These are phyloP conservation scores for Aristolochia californica DNA, from an alignment of 164 flowering plant species.

Conservation along the genomic window DNA sequence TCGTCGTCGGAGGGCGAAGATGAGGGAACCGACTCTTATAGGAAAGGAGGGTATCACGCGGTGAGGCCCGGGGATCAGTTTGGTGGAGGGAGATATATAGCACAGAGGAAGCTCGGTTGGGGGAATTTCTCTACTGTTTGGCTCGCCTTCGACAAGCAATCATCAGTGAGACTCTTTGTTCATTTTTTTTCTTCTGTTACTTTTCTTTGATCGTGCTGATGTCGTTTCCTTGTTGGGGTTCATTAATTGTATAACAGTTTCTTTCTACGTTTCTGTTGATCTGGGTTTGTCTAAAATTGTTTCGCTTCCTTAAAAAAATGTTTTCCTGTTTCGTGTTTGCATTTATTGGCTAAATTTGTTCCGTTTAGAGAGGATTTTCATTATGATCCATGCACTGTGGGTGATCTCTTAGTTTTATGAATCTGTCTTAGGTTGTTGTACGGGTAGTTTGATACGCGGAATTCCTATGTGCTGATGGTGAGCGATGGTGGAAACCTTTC, in stretches of 20 bases:
- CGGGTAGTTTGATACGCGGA: no score
- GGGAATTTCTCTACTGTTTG: conserved; percentile 96
- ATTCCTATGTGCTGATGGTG: no score
- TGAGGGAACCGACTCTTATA: conserved; percentile 69
- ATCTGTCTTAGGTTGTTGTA: no score
- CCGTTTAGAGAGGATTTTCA: neutral
- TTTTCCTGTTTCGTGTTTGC: neutral
- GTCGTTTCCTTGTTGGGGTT: neutral
- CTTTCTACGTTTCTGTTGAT: neutral
- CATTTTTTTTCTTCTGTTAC: neutral
- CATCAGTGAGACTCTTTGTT: conserved; percentile 35
- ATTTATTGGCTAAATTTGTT: neutral
- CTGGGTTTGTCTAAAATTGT: neutral
- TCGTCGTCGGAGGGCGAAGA: conserved; percentile 80
- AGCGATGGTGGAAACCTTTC: no score
- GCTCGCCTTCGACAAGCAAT: conserved; percentile 78
- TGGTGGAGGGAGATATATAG: conserved; percentile 65
- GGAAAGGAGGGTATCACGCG: conserved; percentile 95
- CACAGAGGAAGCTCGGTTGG: conserved; percentile 96
- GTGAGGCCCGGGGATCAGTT: conserved; percentile 81
- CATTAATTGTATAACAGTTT: neutral
- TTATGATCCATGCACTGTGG: neutral
- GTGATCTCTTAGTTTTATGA: no score
- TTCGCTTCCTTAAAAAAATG: neutral
- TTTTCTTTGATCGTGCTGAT: neutral